Percentiles rank a stretch among this genome's conserved stretches.
Evolutionary conservation across 805 yeast genomes (phyloP).

Genomic region (Suhomyces xylopsoci): DNA sequence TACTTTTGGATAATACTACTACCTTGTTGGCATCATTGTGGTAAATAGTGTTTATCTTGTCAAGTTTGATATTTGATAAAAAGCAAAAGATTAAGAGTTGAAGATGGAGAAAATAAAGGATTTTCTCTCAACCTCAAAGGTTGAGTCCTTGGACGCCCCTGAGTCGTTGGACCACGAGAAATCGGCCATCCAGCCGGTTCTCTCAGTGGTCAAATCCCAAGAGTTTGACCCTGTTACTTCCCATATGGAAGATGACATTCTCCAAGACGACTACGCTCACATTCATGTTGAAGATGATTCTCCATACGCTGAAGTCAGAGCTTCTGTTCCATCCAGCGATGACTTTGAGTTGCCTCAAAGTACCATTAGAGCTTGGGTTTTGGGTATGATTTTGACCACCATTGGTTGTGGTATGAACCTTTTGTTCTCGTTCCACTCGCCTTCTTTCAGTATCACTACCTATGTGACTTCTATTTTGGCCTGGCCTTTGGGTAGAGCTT

Average conservation of each 20-base stretch:
- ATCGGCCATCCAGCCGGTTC: neutral
- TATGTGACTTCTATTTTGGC: constrained; percentile 59
- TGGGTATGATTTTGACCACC: constrained; percentile 49
- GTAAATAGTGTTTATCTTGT: neutral
- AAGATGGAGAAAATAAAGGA: neutral
- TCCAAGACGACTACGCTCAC: constrained; percentile 39
- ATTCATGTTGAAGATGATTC: constrained; percentile 42
- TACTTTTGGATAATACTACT: neutral
- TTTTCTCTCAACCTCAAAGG: neutral
- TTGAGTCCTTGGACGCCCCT: neutral
- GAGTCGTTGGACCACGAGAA: neutral
- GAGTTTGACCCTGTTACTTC: constrained; percentile 35
- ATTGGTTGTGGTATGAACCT: constrained; percentile 59
- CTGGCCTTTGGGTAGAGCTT: constrained; percentile 55
- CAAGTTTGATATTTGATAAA: neutral
- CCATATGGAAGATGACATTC: constrained; percentile 17
- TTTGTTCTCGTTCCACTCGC: constrained; percentile 56
- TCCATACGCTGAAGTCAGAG: constrained; percentile 67
- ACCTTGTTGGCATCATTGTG: neutral
- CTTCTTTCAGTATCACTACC: constrained; percentile 48
- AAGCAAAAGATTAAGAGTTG: neutral
- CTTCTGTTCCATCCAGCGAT: constrained; percentile 53
- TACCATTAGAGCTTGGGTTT: constrained; percentile 54
- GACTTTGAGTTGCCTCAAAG: constrained; percentile 49
- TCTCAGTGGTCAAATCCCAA: constrained; percentile 17